These are phyloP conservation scores for Quercus suber DNA, from an alignment of 306 rosid species.

Conservation along the genomic window DNA sequence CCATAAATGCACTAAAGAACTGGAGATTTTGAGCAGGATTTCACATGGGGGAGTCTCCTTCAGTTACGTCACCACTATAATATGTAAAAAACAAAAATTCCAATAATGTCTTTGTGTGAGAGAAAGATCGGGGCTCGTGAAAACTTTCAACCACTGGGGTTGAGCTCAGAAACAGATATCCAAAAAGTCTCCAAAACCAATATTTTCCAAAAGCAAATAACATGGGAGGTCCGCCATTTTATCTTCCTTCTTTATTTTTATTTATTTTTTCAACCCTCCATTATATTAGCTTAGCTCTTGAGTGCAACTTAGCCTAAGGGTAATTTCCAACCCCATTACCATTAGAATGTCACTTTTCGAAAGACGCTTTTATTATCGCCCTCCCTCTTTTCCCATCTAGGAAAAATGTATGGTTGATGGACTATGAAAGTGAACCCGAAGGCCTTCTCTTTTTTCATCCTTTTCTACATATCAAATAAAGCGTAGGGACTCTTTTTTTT, in stretches of 20 bases:
- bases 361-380: conserved; percentile 36
- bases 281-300: conserved; percentile 8
- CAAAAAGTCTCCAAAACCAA: conserved; percentile 15
- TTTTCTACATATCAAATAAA: background rate
- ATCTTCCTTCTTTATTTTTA: conserved; percentile 4
- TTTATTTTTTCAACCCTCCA: background rate
- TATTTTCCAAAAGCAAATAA: conserved; percentile 29
- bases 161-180: conserved; percentile 30
- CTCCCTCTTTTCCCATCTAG: conserved; percentile 50
- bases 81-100: conserved; percentile 9
- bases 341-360: conserved; percentile 39
- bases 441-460: background rate
- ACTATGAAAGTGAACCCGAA: conserved; percentile 40
- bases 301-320: conserved; percentile 25
- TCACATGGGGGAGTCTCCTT: conserved; percentile 50
- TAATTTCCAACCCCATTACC: conserved; percentile 1
- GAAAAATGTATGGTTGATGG: conserved; percentile 43
- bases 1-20: conserved; percentile 30
- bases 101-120: conserved; percentile 27
- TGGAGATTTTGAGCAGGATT: conserved; percentile 24
- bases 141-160: conserved; percentile 17
- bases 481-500: background rate
- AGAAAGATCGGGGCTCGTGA: background rate
- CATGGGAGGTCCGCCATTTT: conserved; percentile 6
- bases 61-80: conserved; percentile 21